Evolutionary conservation across 2,329 filamentous ascomycete genomes (phyloP).

Genomic region (Knoxdaviesia proteae): DNA sequence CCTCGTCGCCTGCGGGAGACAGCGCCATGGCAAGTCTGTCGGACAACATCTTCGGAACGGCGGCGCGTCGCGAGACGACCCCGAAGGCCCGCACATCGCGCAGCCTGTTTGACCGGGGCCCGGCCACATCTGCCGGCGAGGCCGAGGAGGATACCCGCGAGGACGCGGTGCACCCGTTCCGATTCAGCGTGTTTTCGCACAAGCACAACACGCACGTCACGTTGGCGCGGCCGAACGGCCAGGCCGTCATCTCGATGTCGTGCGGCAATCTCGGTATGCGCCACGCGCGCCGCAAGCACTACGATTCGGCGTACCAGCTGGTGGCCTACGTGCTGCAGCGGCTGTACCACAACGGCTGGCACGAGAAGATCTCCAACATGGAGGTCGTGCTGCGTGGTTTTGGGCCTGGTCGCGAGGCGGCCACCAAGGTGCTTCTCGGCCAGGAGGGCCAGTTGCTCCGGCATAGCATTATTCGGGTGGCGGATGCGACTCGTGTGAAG

Average conservation of each 20-base stretch:
- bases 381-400: constrained; percentile 75
- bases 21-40: constrained; percentile 6
- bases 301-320: constrained; percentile 85
- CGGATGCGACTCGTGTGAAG: constrained; percentile 77
- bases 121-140: constrained; percentile 1
- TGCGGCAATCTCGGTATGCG: constrained; percentile 82
- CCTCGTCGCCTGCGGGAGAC: neutral
- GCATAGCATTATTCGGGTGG: constrained; percentile 55
- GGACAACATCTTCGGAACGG: no score
- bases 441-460: constrained; percentile 61
- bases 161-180: constrained; percentile 41
- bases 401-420: constrained; percentile 69
- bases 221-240: constrained; percentile 60
- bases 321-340: constrained; percentile 64
- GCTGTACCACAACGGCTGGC: constrained; percentile 63
- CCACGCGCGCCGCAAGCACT: constrained; percentile 59
- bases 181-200: constrained; percentile 68
- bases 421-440: constrained; percentile 73
- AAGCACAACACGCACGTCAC: constrained; percentile 96
- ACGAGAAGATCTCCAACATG: constrained; percentile 52
- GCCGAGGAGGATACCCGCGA: constrained; percentile 8
- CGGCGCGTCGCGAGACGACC: neutral
- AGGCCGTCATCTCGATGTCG: constrained; percentile 60
- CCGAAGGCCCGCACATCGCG: no score
- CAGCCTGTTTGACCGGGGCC: constrained; percentile 6